Base-by-base conservation (phyloP, 2,329 filamentous ascomycete genomes). In the Microdochium trichocladiopsis region DNA sequence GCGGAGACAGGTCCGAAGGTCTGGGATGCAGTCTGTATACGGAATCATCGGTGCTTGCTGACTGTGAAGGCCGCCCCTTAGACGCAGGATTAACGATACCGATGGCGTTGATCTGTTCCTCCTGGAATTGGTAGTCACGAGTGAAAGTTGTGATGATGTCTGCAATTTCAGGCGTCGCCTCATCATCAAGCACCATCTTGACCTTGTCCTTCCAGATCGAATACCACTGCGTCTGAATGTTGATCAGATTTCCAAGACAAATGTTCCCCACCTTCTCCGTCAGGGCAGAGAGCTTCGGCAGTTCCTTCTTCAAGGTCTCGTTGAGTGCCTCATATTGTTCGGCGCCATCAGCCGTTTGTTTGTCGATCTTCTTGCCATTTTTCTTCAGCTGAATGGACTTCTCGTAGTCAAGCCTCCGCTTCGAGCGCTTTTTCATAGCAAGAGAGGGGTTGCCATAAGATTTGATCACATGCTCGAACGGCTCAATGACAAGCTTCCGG, bases 311-410 rank as follows among this genome's bases (percentile, higher is more conserved):
- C 54, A 97, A 77, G 1, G 93, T 90, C 56, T 96, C 90, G 64
- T 97, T 97, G 54, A 99, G 76, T 8, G 91, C 90, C 41, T 89
- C 81, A 67, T 96, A 99, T 65, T 95, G 87, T 62, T 96, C 90
- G 21, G 91, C 90, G 37, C 88, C 82, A 60, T 95, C 90, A 16
- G 82, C 76, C 3, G 92, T 86, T 66, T 93, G 94, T 62, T 90
- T 87, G 66, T 97, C 93, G 12, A 90, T 77, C 60, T 90, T 95
- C 68, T 95, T 92, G 56, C 90, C 90, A 31, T 83, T 79, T 47
- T 90, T 88, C 63, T 87, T 86, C 53, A 92, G 78, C 59, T 87
- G 82, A 62, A 89, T 85, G 60, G 83, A 90, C 59, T 88, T 88
- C 58, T 93, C 90, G 67, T 89, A 97, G 64, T 96, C 91, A 16